Conservation (phyloP, 78 protist species). For the Isochrysis galbana region DNA sequence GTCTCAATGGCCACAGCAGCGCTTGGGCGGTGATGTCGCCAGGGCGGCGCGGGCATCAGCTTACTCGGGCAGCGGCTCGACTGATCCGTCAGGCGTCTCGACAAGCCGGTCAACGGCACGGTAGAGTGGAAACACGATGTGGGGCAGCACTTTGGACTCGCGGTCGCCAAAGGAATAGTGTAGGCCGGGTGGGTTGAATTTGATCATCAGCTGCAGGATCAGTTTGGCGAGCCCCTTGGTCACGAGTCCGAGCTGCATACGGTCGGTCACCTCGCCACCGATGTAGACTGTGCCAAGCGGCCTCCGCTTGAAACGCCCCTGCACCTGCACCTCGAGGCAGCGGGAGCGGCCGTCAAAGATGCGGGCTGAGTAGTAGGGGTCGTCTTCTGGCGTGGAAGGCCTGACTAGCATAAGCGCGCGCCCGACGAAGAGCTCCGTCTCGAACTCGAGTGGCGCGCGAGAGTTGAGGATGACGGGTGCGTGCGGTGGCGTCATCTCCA, state of each 20-base stretch:
- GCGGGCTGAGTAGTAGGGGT: neutral
- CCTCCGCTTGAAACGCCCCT: neutral
- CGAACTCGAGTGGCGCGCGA: no score
- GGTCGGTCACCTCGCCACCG: constrained; percentile 4
- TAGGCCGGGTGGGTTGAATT: neutral
- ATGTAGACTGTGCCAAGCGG: neutral
- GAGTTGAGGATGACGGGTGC: no score
- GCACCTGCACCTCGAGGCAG: neutral
- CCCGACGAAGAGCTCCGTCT: neutral
- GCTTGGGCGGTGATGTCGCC: no score
- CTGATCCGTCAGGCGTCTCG: neutral
- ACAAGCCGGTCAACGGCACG: neutral
- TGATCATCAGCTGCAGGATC: neutral
- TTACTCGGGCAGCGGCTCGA: no score
- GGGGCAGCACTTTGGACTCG: neutral
- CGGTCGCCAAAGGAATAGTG: neutral
- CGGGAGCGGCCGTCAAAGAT: neutral
- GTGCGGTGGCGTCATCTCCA: no score
- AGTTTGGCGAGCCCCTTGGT: neutral
- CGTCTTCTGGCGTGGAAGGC: neutral
- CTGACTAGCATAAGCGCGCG: neutral
- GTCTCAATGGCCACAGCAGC: no score
- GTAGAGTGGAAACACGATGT: neutral
- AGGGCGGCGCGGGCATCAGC: no score
- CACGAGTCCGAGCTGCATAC: constrained; percentile 20